Conservation (phyloP, 2,329 filamentous ascomycete species). For the Trichoderma polysporum region DNA sequence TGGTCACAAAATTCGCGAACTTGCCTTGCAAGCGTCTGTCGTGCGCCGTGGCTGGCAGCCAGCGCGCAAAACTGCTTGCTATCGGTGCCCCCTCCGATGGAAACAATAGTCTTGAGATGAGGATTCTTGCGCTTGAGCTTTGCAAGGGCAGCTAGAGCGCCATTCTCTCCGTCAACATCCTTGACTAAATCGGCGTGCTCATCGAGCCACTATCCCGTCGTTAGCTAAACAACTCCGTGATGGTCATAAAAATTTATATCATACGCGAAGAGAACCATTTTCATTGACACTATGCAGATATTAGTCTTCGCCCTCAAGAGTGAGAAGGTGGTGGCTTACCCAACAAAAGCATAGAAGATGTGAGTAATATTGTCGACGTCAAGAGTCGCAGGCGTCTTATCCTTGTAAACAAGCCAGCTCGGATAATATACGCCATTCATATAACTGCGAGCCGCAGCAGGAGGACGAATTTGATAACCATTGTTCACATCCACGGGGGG, state of each 20-base stretch:
- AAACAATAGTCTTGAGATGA: conserved; percentile 59
- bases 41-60: conserved; percentile 46
- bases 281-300: conserved; percentile 33
- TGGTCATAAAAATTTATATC: background rate
- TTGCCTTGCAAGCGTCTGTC: conserved; percentile 55
- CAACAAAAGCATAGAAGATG: conserved; percentile 65
- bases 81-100: conserved; percentile 63
- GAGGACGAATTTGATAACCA: background rate
- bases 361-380: conserved; percentile 59
- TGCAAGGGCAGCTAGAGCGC: conserved; percentile 60
- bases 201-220: conserved; percentile 46
- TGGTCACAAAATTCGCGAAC: conserved; percentile 55
- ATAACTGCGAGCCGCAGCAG: background rate
- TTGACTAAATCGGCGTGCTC: conserved; percentile 63
- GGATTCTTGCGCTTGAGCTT: conserved; percentile 58
- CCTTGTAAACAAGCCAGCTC: conserved; percentile 62
- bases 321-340: conserved; percentile 29
- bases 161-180: conserved; percentile 56
- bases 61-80: conserved; percentile 61
- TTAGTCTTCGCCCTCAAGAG: background rate
- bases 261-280: conserved; percentile 43
- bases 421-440: conserved; percentile 58
- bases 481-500: background rate
- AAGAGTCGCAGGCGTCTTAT: conserved; percentile 58
- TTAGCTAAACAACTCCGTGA: background rate